Evolutionary conservation across 75 land plant genomes (phyloP).

Genomic region (Selaginella tamariscina): DNA sequence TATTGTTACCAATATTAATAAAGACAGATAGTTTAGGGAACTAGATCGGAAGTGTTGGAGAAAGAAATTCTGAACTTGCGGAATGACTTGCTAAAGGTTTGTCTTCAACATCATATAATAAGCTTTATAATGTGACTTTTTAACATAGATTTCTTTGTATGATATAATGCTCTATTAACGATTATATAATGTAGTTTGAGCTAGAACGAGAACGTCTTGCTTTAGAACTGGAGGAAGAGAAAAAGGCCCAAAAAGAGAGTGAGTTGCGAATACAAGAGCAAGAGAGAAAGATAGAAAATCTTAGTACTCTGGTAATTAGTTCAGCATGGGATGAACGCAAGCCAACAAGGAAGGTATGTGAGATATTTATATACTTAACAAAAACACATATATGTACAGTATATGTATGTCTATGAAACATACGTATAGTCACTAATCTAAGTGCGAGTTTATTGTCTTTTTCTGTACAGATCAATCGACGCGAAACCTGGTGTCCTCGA

Average conservation of each 20-base stretch:
- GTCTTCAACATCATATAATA: too few relatives aligned
- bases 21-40: constrained; percentile 44
- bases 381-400: neutral
- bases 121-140: too few relatives aligned
- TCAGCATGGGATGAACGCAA: constrained; percentile 15
- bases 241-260: constrained; percentile 5
- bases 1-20: too few relatives aligned
- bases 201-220: neutral
- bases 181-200: neutral
- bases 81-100: constrained; percentile 91
- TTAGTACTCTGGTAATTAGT: constrained; percentile 1
- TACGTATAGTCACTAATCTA: too few relatives aligned
- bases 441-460: too few relatives aligned
- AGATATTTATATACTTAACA: neutral
- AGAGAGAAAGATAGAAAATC: constrained; percentile 10
- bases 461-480: constrained; percentile 18
- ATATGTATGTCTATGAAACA: too few relatives aligned
- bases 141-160: neutral
- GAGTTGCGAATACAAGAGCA: constrained; percentile 1
- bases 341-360: constrained; percentile 15
- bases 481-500: constrained; percentile 29
- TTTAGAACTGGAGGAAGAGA: constrained; percentile 10
- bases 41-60: constrained; percentile 76
- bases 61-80: constrained; percentile 72
- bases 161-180: neutral